Base-by-base conservation (phyloP, 495 filamentous ascomycete species). In the Physcia stellaris region DNA sequence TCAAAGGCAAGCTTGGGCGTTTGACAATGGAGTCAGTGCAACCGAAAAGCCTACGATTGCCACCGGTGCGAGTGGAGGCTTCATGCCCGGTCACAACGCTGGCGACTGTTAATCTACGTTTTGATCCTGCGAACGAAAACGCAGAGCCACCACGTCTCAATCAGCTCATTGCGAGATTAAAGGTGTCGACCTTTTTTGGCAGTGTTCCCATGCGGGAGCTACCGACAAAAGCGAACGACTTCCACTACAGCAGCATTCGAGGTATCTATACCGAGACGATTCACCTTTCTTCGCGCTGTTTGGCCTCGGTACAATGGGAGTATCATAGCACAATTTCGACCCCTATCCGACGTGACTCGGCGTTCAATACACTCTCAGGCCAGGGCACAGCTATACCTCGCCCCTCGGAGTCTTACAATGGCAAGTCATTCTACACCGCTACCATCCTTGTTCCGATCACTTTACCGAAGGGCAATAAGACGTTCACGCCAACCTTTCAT, bases 401-500 rank as follows among this genome's bases (percentile, higher is more conserved):
- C 17, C 61, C 59, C n/a, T 71, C 65, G 28, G 56, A 61, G 31
- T 49, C 52, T 29, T 63, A 60, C 36, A 28, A 32, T 11, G 58
- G 63, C 21, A 48, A 52, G 2, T 49, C 50, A 15, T 81, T 72
- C 53, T 82, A 92, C 60, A 80, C 71, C 2, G 66, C 85, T 1
- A 63, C 61, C 4, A 50, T 95, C 6, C 53, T 80, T 6, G 72
- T 94, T 6, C 86, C 90, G 0, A 60, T 98, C 54, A 63, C 69
- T 0, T 62, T 93, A 1, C 86, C 90, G 0, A 61, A 57, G 7
- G 48, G 55, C 15, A 73, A 71, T 47, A 82, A 77, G 43, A 63
- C 74, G 2, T 86, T 87, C 58, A 58, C 90, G 20, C 92, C 90
- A 0, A 86, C 84, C 13, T 98, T 96, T 61, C 78, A 90, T 59